Conservation (phyloP, 768 basidiomycete genomes). For the Exidia glandulosa region DNA sequence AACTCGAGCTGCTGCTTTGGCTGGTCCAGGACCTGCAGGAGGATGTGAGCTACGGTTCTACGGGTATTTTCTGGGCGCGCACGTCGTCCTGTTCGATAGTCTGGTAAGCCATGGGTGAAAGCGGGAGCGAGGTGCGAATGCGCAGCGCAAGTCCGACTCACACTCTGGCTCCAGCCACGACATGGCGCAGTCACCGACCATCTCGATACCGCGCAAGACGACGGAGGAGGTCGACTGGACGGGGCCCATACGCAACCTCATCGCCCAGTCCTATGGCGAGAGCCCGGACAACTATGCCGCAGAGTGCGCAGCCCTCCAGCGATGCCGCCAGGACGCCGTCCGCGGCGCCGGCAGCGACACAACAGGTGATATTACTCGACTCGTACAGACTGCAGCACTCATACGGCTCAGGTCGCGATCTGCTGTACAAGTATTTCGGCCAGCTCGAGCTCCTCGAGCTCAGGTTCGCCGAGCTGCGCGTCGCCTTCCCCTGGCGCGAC, state of each 20-base stretch:
- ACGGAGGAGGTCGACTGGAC: constrained; percentile 98
- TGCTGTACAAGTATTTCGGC: constrained; percentile 98
- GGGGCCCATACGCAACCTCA: constrained; percentile 69
- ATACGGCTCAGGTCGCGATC: constrained; percentile 67
- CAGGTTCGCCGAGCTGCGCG: constrained; percentile 91
- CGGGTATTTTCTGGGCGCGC: not conserved
- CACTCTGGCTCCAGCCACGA: not conserved
- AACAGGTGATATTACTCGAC: constrained; percentile 45
- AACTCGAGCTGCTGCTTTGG: constrained; percentile 65
- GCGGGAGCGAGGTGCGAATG: not conserved
- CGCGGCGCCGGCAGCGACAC: constrained; percentile 91
- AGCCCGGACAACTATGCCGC: constrained; percentile 77
- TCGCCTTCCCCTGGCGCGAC: constrained; percentile 94
- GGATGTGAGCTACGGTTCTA: not conserved
- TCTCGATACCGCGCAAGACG: constrained; percentile 86
- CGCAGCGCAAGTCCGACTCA: not conserved
- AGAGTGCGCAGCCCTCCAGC: constrained; percentile 75
- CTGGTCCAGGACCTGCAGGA: constrained; percentile 22
- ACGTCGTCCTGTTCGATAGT: constrained; percentile 64
- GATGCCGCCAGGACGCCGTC: constrained; percentile 93
- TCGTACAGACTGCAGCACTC: constrained; percentile 1
- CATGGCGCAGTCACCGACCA: constrained; percentile 79
- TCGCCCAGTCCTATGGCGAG: constrained; percentile 89
- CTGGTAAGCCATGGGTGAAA: constrained; percentile 51
- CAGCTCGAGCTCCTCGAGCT: constrained; percentile 96